These are phyloP conservation scores for Parasitella parasitica DNA, from an alignment of 371 early-diverging fungal genomes.

Conservation along the genomic window DNA sequence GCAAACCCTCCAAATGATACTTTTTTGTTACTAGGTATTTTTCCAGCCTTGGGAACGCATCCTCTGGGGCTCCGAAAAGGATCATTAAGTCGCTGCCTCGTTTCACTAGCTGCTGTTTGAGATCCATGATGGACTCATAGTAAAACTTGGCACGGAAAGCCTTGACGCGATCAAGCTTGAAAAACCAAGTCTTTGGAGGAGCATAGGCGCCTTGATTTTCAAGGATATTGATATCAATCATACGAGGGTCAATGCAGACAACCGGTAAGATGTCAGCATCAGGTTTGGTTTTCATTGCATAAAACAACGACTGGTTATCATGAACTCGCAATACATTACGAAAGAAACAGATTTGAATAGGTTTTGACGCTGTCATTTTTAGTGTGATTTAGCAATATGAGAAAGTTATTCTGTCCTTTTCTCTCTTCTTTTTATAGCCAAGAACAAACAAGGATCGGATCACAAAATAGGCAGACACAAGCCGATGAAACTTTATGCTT, in stretches of 20 bases:
- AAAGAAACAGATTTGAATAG: slow-evolving; percentile 30
- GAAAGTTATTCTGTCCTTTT: too few relatives aligned
- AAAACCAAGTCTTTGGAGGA: slow-evolving; percentile 30
- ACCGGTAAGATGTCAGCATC: slow-evolving; percentile 12
- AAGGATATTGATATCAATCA: slow-evolving; percentile 19
- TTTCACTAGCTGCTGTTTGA: slow-evolving; percentile 10
- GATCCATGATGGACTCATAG: slow-evolving; percentile 24
- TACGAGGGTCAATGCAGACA: slow-evolving; percentile 28
- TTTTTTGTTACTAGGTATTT: slow-evolving; percentile 7
- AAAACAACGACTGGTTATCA: slow-evolving; percentile 25
- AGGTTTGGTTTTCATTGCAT: background rate
- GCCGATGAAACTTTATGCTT: slow-evolving; percentile 2
- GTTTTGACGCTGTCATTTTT: slow-evolving; percentile 3
- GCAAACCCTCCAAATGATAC: slow-evolving; percentile 10
- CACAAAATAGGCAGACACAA: background rate
- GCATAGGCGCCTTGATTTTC: background rate
- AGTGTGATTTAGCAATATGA: background rate
- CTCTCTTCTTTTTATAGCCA: background rate
- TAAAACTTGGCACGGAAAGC: slow-evolving; percentile 20
- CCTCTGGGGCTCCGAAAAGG: slow-evolving; percentile 29
- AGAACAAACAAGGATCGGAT: background rate
- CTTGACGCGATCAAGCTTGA: slow-evolving; percentile 23
- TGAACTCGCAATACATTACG: slow-evolving; percentile 39
- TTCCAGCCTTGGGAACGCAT: slow-evolving; percentile 12
- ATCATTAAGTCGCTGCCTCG: slow-evolving; percentile 21